Conservation (phyloP, 345 rosid species). For the Garcia nutans region DNA sequence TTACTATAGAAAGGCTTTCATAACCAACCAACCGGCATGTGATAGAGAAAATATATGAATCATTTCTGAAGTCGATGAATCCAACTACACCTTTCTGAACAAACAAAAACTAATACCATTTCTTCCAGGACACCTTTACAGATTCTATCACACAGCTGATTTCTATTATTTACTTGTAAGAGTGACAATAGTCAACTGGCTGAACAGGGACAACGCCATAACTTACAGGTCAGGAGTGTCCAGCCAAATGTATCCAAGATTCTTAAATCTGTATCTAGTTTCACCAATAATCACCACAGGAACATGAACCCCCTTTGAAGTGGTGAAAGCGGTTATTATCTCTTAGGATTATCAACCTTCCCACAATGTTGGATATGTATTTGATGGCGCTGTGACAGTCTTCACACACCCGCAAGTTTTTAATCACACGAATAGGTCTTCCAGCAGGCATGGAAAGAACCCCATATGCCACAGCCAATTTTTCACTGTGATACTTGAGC, state of each 20-base stretch:
- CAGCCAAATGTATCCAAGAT: not conserved
- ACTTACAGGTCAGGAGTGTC: not conserved
- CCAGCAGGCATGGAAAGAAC: slow-evolving; percentile 50
- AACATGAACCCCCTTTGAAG: slow-evolving; percentile 59
- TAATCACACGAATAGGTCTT: slow-evolving; percentile 64
- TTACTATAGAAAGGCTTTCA: not conserved
- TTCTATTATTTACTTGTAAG: not conserved
- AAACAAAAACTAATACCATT: not conserved
- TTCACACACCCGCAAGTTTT: slow-evolving; percentile 65
- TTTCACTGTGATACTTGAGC: slow-evolving; percentile 71
- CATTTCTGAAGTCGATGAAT: not conserved
- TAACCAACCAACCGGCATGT: not conserved
- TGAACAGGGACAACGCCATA: not conserved
- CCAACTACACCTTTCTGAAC: not conserved
- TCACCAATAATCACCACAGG: slow-evolving; percentile 78
- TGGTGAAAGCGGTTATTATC: slow-evolving; percentile 72
- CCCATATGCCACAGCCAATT: slow-evolving; percentile 65
- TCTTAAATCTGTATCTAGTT: not conserved
- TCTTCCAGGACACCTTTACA: not conserved
- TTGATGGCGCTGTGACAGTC: slow-evolving; percentile 71
- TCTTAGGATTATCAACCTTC: slow-evolving; percentile 60
- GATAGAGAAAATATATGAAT: not conserved
- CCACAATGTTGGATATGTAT: slow-evolving; percentile 52
- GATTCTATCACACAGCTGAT: not conserved
- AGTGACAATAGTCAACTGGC: not conserved